Conservation (phyloP, 306 rosid genomes). For the Alnus glutinosa region DNA sequence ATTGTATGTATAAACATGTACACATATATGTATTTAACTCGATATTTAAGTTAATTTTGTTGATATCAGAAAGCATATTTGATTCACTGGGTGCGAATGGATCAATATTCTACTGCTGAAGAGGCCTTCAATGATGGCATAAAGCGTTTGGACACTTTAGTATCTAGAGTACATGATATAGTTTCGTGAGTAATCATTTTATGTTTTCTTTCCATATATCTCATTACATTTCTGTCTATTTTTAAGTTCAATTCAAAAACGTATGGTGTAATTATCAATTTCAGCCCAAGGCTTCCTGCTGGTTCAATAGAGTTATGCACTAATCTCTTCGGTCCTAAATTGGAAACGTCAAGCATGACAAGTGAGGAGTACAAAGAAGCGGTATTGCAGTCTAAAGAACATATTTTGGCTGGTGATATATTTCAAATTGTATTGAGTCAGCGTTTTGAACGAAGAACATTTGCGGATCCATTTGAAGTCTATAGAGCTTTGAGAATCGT, state of each 20-base stretch:
- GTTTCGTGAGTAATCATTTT: slow-evolving; percentile 58
- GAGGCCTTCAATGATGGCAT: slow-evolving; percentile 74
- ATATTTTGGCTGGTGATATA: slow-evolving; percentile 92
- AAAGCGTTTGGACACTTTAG: slow-evolving; percentile 53
- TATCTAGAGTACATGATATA: slow-evolving; percentile 82
- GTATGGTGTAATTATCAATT: slow-evolving; percentile 39
- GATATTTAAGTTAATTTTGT: background rate
- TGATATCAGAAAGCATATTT: slow-evolving; percentile 74
- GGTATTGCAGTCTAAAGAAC: slow-evolving; percentile 87
- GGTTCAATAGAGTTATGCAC: slow-evolving; percentile 74
- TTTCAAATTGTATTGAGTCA: slow-evolving; percentile 96
- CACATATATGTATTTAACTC: background rate
- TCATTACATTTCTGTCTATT: background rate
- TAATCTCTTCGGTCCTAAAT: slow-evolving; percentile 66
- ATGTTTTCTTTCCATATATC: slow-evolving; percentile 9
- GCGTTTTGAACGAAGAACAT: slow-evolving; percentile 89
- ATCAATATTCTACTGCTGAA: slow-evolving; percentile 68
- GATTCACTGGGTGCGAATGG: slow-evolving; percentile 88
- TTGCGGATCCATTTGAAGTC: slow-evolving; percentile 98
- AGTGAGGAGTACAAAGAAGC: slow-evolving; percentile 78
- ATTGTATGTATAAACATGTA: background rate
- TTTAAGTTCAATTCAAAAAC: slow-evolving; percentile 23
- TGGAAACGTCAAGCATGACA: slow-evolving; percentile 78
- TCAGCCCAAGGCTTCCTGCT: slow-evolving; percentile 92
- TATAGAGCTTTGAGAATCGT: slow-evolving; percentile 92